phyloP scores from a whole-genome alignment of 1,284 basidiomycete genomes.

The Melampsora larici-populina region DNA sequence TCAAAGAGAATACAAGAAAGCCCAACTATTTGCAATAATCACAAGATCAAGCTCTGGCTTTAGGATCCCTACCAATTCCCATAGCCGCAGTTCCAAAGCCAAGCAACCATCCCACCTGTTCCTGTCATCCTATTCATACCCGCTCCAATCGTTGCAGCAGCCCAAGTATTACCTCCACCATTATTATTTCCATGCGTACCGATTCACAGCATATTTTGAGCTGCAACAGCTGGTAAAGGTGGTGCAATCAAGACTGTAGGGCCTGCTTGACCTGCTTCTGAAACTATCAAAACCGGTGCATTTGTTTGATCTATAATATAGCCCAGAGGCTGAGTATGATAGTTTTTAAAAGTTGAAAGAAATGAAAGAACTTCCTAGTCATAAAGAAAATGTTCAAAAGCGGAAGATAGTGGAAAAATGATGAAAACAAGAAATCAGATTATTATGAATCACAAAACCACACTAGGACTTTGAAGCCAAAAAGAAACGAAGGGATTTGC shows the following conservation, averaged over 20 bases:
- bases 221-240: constrained; percentile 30
- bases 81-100: constrained; percentile 59
- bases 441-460: too few relatives aligned
- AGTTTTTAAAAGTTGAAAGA: too few relatives aligned
- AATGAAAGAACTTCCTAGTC: too few relatives aligned
- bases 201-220: constrained; percentile 47
- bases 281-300: constrained; percentile 1
- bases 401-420: too few relatives aligned
- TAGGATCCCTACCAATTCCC: constrained; percentile 75
- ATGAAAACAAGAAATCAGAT: too few relatives aligned
- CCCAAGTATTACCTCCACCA: background rate
- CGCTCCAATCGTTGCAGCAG: constrained; percentile 55
- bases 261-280: background rate
- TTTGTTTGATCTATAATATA: background rate
- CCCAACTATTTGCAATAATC: constrained; percentile 95
- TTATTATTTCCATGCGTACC: constrained; percentile 44
- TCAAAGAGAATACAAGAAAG: too few relatives aligned
- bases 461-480: too few relatives aligned
- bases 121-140: constrained; percentile 59
- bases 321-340: too few relatives aligned
- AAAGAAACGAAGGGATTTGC: too few relatives aligned
- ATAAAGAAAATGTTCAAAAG: too few relatives aligned
- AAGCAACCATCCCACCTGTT: background rate
- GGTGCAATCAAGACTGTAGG: constrained; percentile 35
- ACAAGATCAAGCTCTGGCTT: constrained; percentile 85